A percentile compares a stretch with the other conserved stretches of the same genome.
Evolutionary conservation across 768 basidiomycete species (phyloP).

Genomic region (Rhodotorula paludigena): DNA sequence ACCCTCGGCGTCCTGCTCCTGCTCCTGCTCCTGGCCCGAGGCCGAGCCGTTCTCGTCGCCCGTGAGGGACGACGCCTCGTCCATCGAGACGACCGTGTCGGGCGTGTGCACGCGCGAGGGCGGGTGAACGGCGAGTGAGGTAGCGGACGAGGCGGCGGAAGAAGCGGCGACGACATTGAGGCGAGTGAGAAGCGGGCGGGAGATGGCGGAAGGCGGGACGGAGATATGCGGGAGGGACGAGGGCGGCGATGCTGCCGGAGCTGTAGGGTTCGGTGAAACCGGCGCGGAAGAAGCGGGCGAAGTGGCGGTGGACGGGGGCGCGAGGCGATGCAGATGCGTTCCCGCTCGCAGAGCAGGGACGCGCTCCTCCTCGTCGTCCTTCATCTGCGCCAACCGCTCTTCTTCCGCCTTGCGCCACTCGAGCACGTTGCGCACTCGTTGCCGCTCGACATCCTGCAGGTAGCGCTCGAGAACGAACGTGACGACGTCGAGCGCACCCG

Average conservation of each 20-base stretch:
- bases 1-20: conserved; percentile 48
- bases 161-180: conserved; percentile 31
- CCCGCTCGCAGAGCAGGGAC: neutral
- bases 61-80: conserved; percentile 20
- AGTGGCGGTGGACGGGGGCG: neutral
- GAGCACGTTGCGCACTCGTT: neutral
- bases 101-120: conserved; percentile 29
- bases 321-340: neutral
- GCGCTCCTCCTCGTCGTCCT: neutral
- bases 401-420: conserved; percentile 18
- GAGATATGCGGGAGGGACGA: neutral
- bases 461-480: conserved; percentile 90
- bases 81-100: conserved; percentile 25
- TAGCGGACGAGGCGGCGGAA: neutral
- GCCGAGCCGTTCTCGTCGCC: conserved; percentile 52
- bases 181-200: conserved; percentile 24
- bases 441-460: conserved; percentile 62
- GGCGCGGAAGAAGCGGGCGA: neutral
- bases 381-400: neutral
- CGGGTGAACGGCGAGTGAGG: neutral
- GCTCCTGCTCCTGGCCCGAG: conserved; percentile 64
- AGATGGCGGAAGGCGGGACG: conserved; percentile 3
- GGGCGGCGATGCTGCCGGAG: neutral
- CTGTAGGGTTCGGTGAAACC: conserved; percentile 8
- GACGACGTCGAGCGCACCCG: conserved; percentile 86